Evolutionary conservation across 2,329 filamentous ascomycete species (phyloP), one percentile per base, ranked within the genome.

Genomic region (Apiospora koreana): DNA sequence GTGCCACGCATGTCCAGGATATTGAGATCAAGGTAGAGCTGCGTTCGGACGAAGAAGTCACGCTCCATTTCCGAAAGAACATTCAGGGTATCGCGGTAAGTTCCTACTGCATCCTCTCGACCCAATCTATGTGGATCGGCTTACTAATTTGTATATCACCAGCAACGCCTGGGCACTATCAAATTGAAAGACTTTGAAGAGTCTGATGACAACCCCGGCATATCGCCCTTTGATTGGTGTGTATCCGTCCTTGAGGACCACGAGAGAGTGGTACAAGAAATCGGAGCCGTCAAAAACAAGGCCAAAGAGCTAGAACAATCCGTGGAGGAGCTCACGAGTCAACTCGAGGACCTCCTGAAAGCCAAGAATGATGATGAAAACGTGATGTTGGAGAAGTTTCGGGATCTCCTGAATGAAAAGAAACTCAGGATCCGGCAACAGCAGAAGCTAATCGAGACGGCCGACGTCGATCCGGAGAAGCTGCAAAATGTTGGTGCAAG

Each of bases 391-490:
- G 87, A 88, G 71, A 94, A 93, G 77, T 94, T 94, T 75, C 86
- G 88, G 69, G 84, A 88, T 69, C 83, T 95, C 2, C 82, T 95
- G 1, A 95, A 95, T 75, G 89, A 92, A 78, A 95, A 95, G 83
- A 95, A 95, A 80, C 83, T 91, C 68, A 94, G 93, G 80, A 94
- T 95, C 67, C 83, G 93, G 58, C 88, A 94, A 75, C 92, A 94
- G 80, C 90, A 92, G 75, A 86, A 87, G 48, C 80, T 92, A 25
- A 80, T 94, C 31, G 79, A 82, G 3, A 74, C 81, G 2, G 84
- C 83, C 3, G 84, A 86, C 68, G 78, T 85, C 45, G 81, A 84
- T 41, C 76, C 79, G 18, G 76, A 77, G 64, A 80, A 77, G 69
- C 70, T 80, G n/a, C 77, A 78, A 72, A 78, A 79, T 54, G 72